Base-by-base conservation (phyloP, 164 flowering plant species). In the Liriodendron chinense region DNA sequence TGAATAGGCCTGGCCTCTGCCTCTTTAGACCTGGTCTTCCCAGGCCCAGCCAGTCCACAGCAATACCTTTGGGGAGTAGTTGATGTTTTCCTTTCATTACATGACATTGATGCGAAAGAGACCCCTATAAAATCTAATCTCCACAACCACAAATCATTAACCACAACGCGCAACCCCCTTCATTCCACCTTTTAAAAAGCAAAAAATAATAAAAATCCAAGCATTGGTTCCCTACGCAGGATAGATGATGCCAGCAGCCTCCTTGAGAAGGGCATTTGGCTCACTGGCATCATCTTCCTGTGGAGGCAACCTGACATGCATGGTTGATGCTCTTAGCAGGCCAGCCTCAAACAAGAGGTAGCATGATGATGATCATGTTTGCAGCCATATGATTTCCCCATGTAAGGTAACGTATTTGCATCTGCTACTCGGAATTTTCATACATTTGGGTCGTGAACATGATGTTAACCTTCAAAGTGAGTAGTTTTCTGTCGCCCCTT, bases 181-280 rank as follows among this genome's bases (percentile, higher is more conserved):
- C 43, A 34, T 6, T 34, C 43, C 43, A 34, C 43, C 43, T 34
- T 34, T 34, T 34, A n/a, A n/a, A n/a, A n/a, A n/a, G n/a, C n/a
- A n/a, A n/a, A n/a, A n/a, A n/a, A n/a, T n/a, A n/a, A 34, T 34
- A 34, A 34, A 34, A 34, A 34, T 34, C 43, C 43, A 34, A 34
- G 43, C 43, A 34, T 34, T 34, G 78, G 79, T 70, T 74, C 75
- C 26, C 75, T 71, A 3, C 47, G 69, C 82, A 70, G 82, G 79
- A 80, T 62, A 80, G 79, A 77, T 80, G 82, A 59, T 68, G 21
- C 72, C 72, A 65, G 74, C 79, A 3, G 9, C 67, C 5, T n/a
- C 72, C 71, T 47, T n/a, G 28, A 59, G 13, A 65, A 7, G n/a
- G 43, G 10, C n/a, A 22, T 22, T 9, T 57, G 53, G 65, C 68